phyloP scores from a whole-genome alignment of 805 yeast genomes.

The Ogataea haglerorum region DNA sequence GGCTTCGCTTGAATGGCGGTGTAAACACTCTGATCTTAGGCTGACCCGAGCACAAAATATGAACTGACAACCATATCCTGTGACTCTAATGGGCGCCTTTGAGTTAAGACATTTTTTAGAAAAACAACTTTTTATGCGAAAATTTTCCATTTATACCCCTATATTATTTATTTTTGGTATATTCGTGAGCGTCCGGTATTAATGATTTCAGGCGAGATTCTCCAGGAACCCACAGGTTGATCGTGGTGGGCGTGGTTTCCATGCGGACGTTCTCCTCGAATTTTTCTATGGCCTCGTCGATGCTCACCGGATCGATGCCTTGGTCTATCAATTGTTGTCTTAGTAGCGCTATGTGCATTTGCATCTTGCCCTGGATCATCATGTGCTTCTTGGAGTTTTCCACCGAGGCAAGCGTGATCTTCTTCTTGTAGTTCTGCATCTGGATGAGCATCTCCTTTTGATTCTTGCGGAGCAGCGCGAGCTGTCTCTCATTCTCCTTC shows the following conservation, averaged over 20 bases:
- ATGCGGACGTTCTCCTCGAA: conserved; percentile 58
- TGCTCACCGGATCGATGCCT: conserved; percentile 55
- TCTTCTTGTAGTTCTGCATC: conserved; percentile 47
- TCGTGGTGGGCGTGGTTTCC: conserved; percentile 52
- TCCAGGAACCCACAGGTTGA: conserved; percentile 62
- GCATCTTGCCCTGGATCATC: conserved; percentile 55
- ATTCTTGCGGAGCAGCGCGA: conserved; percentile 21
- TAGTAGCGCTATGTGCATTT: conserved; percentile 62
- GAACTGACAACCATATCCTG: conserved; percentile 52
- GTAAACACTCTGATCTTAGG: conserved; percentile 58
- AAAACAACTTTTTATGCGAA: conserved; percentile 23
- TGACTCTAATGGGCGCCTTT: conserved; percentile 87
- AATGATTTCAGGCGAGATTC: conserved; percentile 44
- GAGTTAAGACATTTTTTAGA: conserved; percentile 12
- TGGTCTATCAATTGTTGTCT: conserved; percentile 56
- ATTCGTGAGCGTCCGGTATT: conserved; percentile 60
- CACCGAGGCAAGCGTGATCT: conserved; percentile 48
- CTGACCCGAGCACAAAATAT: conserved; percentile 86
- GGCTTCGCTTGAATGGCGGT: conserved; percentile 6
- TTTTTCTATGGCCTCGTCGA: conserved; percentile 50
- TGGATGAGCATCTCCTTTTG: conserved; percentile 43
- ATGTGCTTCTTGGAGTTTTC: conserved; percentile 48
- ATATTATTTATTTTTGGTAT: conserved; percentile 40
- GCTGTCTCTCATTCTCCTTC: conserved; percentile 25
- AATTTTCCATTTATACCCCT: conserved; percentile 7